Evolutionary conservation across 331 rosid genomes (phyloP).

Genomic region (Pyrus hybrid): DNA sequence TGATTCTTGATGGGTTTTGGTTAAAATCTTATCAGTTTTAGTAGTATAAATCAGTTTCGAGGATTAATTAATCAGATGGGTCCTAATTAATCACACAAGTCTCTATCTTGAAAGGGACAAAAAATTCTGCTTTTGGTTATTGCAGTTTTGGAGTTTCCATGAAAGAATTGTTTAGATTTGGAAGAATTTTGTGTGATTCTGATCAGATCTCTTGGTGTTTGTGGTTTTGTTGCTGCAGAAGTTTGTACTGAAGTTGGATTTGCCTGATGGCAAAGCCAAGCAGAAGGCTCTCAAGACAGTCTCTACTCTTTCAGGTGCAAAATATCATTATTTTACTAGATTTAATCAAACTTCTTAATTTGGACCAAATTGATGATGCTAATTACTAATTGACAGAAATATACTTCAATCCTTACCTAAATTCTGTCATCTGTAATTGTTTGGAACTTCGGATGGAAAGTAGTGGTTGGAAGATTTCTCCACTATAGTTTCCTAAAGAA

Average conservation of each 20-base stretch:
- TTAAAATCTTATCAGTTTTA: conserved; percentile 4
- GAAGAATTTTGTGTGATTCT: neutral
- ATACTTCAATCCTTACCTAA: neutral
- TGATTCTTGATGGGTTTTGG: conserved; percentile 11
- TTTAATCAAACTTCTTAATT: neutral
- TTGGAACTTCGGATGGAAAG: neutral
- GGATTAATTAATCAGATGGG: conserved; percentile 1
- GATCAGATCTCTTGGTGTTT: conserved; percentile 8
- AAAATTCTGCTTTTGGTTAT: neutral
- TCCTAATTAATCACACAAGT: neutral
- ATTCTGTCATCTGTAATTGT: neutral
- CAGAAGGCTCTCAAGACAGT: conserved; percentile 83
- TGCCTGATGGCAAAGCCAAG: conserved; percentile 75
- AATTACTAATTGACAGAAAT: neutral
- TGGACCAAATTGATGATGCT: neutral
- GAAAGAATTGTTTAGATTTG: conserved; percentile 6
- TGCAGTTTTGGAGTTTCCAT: neutral
- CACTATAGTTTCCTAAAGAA: neutral
- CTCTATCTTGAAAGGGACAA: neutral
- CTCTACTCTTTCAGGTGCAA: conserved; percentile 68
- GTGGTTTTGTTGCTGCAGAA: conserved; percentile 43
- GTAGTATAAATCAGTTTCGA: neutral
- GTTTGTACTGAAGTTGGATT: conserved; percentile 65
- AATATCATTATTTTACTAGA: neutral
- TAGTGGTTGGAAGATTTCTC: neutral